Conservation (phyloP, 805 yeast species). For the Lachancea waltii region DNA sequence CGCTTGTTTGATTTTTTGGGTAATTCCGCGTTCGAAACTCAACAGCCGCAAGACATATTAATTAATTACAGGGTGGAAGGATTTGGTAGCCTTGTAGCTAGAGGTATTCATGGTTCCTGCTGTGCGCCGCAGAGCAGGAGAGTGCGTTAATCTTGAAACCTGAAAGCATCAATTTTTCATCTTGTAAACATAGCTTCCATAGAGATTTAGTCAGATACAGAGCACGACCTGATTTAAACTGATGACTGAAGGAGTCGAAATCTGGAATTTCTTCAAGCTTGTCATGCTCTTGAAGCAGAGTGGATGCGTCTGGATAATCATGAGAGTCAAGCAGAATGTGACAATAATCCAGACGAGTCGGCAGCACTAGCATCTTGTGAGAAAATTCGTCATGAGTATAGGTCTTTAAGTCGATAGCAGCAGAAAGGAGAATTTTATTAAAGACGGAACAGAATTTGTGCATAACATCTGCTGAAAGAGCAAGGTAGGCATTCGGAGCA, state of each 20-base stretch:
- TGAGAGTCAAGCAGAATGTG: too few relatives aligned
- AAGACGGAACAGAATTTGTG: constrained; percentile 16
- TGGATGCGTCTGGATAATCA: too few relatives aligned
- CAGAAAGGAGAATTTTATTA: constrained; percentile 4
- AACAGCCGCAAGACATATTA: too few relatives aligned
- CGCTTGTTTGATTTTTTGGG: too few relatives aligned
- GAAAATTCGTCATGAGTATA: constrained; percentile 2
- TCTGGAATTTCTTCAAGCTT: constrained; percentile 6
- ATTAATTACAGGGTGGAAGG: neutral
- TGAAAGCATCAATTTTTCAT: constrained; percentile 16
- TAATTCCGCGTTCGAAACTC: too few relatives aligned
- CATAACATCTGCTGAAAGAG: constrained; percentile 15
- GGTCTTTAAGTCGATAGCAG: constrained; percentile 5
- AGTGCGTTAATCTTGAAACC: constrained; percentile 19
- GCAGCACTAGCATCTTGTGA: too few relatives aligned
- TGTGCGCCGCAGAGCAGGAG: constrained; percentile 8
- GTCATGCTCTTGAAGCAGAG: constrained; percentile 6
- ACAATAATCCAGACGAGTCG: too few relatives aligned
- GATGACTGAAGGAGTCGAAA: neutral
- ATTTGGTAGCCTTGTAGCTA: neutral
- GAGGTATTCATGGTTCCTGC: neutral
- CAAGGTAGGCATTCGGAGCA: constrained; percentile 20
- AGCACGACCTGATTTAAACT: constrained; percentile 12
- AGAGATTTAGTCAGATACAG: constrained; percentile 18
- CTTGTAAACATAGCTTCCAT: constrained; percentile 23